Evolutionary conservation across 352 stramenopile genomes (phyloP), one percentile per base, ranked within the genome.

Genomic region (Globisporangium sylvaticum): DNA sequence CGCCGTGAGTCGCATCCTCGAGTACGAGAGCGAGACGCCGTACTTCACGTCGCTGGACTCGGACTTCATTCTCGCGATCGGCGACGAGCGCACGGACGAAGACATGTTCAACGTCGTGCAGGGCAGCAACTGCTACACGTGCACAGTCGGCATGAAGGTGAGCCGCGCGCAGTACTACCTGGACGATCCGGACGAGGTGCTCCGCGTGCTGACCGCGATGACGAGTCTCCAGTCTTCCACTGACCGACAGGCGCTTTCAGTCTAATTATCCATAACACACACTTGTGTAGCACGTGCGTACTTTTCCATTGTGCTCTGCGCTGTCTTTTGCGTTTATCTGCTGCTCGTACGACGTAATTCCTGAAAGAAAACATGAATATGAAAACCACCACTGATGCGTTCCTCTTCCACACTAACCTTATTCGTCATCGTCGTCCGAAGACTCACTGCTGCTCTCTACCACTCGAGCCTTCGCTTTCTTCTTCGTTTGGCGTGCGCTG

Each of bases 81-180:
- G 88, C 5, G 88, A 96, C 64, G 88, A 96, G 65, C 81, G 88
- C 53, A 95, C 88, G 37, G 88, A 96, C 62, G 88, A 96, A 76
- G 87, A 96, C 58, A 96, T 96, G 87, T 96, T 95, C 60, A 89
- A 96, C 66, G 87, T 96, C 37, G 83, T 96, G 37, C 88, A 96
- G 68, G 88, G 87, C 29, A 90, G 77, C 71, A 93, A 96, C 61
- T 95, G 88, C 71, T 96, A 95, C 74, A 96, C 88, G 1, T 92
- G 83, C 71, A 93, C 88, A 8, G 88, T 96, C 27, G 88, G 88
- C 52, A 87, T 84, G 77, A 96, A 96, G 78, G 88, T 96, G 24
- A 95, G 85, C 67, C 83, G 86, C 24, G 86, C 86, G n/a, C 81
- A 91, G 59, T 92, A 92, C 70, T 94, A 91, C 53, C 58, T 94